Percentiles rank a stretch among this genome's conserved stretches.
Evolutionary conservation across 2,329 filamentous ascomycete genomes (phyloP).

Genomic region (Ilyonectria robusta): DNA sequence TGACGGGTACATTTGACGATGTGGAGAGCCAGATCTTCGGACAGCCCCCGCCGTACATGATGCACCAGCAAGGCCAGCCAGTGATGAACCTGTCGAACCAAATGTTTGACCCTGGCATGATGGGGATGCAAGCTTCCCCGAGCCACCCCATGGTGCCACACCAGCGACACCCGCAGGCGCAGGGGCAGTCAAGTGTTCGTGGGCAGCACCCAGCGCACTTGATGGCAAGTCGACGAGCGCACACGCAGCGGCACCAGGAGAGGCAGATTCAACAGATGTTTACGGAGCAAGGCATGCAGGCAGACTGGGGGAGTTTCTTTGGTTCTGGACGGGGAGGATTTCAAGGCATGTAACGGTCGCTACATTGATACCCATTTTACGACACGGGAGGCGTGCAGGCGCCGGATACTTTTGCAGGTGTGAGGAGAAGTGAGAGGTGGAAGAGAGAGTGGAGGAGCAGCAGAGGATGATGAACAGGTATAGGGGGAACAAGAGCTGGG

Average conservation of each 20-base stretch:
- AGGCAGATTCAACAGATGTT: conserved; percentile 66
- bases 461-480: not conserved
- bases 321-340: conserved; percentile 60
- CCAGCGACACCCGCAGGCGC: conserved; percentile 44
- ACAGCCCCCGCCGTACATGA: conserved; percentile 79
- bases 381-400: conserved; percentile 47
- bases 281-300: conserved; percentile 61
- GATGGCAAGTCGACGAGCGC: conserved; percentile 43
- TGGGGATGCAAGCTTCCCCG: conserved; percentile 53
- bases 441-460: not conserved
- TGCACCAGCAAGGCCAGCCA: conserved; percentile 60
- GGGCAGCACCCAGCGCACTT: conserved; percentile 41
- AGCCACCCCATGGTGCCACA: conserved; percentile 38
- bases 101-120: conserved; percentile 62
- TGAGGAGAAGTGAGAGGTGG: not conserved
- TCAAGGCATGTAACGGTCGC: conserved; percentile 58
- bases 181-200: conserved; percentile 42
- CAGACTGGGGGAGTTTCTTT: conserved; percentile 64
- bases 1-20: conserved; percentile 71
- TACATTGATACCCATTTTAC: conserved; percentile 58
- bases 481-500: conserved; percentile 1
- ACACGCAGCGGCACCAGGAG: conserved; percentile 53
- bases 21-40: conserved; percentile 82
- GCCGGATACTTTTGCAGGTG: conserved; percentile 43
- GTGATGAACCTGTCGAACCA: conserved; percentile 59